Evolutionary conservation across 768 basidiomycete genomes (phyloP).

Genomic region (Naganishia antarctica): DNA sequence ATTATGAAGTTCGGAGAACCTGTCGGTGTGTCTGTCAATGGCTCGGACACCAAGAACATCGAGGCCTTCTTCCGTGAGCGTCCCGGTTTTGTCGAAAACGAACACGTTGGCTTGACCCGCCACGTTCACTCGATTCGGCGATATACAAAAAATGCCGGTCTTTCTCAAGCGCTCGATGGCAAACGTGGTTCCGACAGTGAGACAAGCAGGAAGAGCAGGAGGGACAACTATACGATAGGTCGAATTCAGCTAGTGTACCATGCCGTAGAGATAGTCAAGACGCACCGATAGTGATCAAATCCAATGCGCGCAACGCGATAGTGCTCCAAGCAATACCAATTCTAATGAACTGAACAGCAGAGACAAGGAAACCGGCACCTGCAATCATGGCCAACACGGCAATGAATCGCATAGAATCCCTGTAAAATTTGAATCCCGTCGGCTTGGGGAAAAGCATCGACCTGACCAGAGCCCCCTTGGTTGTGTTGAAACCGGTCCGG

Average conservation of each 20-base stretch:
- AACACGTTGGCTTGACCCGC: conserved; percentile 94
- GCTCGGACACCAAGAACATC: conserved; percentile 92
- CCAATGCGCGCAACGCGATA: conserved; percentile 83
- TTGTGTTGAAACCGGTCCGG: conserved; percentile 91
- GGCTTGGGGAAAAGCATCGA: conserved; percentile 99
- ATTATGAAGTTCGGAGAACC: conserved; percentile 84
- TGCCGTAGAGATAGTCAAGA: no score
- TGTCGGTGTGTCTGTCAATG: conserved; percentile 65
- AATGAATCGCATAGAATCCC: conserved; percentile 63
- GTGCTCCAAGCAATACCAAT: conserved; percentile 85
- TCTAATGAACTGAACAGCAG: conserved; percentile 82
- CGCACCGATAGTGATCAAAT: conserved; percentile 73
- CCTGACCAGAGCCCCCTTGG: conserved; percentile 88
- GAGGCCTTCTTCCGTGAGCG: conserved; percentile 93
- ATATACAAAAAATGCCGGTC: conserved; percentile 87
- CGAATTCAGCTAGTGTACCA: no score
- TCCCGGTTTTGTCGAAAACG: conserved; percentile 99
- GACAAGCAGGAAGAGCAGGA: conserved; percentile 90
- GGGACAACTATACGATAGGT: conserved; percentile 67
- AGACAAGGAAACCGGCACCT: conserved; percentile 80
- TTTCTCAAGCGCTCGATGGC: conserved; percentile 82
- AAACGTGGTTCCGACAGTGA: conserved; percentile 96
- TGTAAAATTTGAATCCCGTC: conserved; percentile 96
- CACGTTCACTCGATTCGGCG: conserved; percentile 89
- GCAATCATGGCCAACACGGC: conserved; percentile 87